phyloP scores from a whole-genome alignment of 2,329 filamentous ascomycete species.

The Arthroderma uncinatum region DNA sequence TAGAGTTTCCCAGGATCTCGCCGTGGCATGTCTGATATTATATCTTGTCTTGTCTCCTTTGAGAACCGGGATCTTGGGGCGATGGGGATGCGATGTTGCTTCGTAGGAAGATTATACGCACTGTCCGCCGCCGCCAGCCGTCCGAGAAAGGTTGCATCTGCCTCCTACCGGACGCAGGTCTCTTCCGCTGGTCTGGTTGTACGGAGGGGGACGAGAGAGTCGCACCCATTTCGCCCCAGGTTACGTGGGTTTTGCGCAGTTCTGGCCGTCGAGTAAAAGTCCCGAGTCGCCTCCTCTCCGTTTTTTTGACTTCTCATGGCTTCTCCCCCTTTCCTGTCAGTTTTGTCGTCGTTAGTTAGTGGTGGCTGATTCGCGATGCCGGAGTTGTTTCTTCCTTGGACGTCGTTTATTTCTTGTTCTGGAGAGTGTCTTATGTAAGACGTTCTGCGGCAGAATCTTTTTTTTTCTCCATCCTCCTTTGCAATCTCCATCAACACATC shows the following conservation, averaged over 20 bases:
- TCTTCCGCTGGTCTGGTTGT: not conserved
- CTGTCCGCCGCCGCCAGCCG: not conserved
- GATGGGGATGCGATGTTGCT: not conserved
- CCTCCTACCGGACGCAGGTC: too few species aligned
- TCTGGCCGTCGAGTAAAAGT: too few species aligned
- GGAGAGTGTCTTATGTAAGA: not conserved
- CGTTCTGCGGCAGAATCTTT: not conserved
- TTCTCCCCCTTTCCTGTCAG: too few species aligned
- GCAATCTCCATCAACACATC: not conserved
- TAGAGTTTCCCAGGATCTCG: not conserved
- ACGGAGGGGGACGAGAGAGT: not conserved
- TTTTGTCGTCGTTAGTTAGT: too few species aligned
- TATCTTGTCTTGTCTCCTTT: not conserved
- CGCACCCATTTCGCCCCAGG: too few species aligned
- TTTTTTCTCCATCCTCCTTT: not conserved
- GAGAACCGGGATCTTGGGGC: not conserved
- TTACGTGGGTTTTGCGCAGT: too few species aligned
- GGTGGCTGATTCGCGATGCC: not conserved
- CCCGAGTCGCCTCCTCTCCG: too few species aligned
- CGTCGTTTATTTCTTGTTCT: not conserved
- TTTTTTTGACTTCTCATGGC: too few species aligned
- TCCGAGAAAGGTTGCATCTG: not conserved
- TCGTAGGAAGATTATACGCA: not conserved
- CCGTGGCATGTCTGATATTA: not conserved
- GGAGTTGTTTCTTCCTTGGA: too few species aligned